Conservation (phyloP, 768 basidiomycete genomes). For the Amanita fuliginea region DNA sequence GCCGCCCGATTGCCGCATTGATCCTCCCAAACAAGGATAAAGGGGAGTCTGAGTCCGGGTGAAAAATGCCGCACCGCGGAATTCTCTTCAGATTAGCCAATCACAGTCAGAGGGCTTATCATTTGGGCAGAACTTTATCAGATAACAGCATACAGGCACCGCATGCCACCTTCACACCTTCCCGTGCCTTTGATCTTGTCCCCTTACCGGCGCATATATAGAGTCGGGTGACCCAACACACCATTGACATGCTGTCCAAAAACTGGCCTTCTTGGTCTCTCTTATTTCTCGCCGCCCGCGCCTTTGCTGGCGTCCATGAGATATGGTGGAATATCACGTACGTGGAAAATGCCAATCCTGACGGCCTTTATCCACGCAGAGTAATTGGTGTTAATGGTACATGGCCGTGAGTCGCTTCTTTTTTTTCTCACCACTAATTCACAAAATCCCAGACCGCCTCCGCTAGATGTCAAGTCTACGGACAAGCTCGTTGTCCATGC, state of each 20-base stretch:
- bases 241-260: too few relatives aligned
- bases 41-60: too few relatives aligned
- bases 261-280: constrained; percentile 14
- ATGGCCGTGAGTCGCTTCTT: constrained; percentile 65
- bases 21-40: too few relatives aligned
- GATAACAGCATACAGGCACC: constrained; percentile 6
- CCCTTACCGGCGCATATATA: too few relatives aligned
- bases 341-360: constrained; percentile 69
- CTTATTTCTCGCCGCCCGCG: constrained; percentile 24
- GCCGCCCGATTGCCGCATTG: not conserved
- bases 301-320: constrained; percentile 58
- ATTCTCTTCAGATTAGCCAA: not conserved
- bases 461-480: constrained; percentile 56
- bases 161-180: too few relatives aligned
- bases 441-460: constrained; percentile 52
- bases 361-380: constrained; percentile 64
- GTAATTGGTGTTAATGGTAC: constrained; percentile 85
- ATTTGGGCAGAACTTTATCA: constrained; percentile 12
- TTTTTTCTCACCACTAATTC: not conserved
- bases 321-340: constrained; percentile 91
- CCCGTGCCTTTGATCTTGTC: too few relatives aligned
- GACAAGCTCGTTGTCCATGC: constrained; percentile 76
- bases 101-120: constrained; percentile 5
- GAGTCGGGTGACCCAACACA: too few relatives aligned
- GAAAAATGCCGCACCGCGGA: not conserved